These are phyloP conservation scores for Planoprotostelium fungivorum DNA, from an alignment of 78 protist species.

Conservation along the genomic window DNA sequence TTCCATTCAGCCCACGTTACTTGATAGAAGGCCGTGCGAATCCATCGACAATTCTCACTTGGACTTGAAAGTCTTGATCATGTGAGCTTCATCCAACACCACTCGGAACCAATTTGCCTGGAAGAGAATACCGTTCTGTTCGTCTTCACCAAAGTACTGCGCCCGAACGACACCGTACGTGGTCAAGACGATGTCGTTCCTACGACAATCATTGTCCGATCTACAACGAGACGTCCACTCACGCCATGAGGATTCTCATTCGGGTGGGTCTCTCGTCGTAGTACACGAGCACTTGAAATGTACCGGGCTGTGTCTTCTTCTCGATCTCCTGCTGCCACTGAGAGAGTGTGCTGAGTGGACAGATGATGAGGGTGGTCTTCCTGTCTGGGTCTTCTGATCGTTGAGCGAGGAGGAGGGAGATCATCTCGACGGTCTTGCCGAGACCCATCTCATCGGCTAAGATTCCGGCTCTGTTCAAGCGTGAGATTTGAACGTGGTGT, in stretches of 20 bases:
- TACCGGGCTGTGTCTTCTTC: slow-evolving; percentile 1
- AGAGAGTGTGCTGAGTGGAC: slow-evolving; percentile 2
- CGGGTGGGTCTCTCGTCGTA: slow-evolving; percentile 6
- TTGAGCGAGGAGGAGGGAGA: slow-evolving; percentile 18
- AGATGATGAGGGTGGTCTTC: slow-evolving; percentile 41
- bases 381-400: slow-evolving; percentile 9
- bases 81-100: slow-evolving; percentile 77
- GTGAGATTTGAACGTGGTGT: neutral
- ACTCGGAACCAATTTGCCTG: slow-evolving; percentile 55
- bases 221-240: neutral
- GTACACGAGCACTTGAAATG: neutral
- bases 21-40: too few relatives aligned
- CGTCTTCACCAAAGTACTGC: too few relatives aligned
- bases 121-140: slow-evolving; percentile 2
- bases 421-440: slow-evolving; percentile 58
- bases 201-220: neutral
- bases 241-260: neutral
- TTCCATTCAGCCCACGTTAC: too few relatives aligned
- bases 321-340: slow-evolving; percentile 37
- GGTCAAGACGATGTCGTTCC: neutral
- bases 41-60: too few relatives aligned
- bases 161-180: neutral
- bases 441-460: slow-evolving; percentile 71
- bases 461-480: slow-evolving; percentile 28
- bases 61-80: slow-evolving; percentile 68